These are phyloP conservation scores for Nakaseomyces bracarensis DNA, from an alignment of 1,139 yeast species.

Conservation along the genomic window DNA sequence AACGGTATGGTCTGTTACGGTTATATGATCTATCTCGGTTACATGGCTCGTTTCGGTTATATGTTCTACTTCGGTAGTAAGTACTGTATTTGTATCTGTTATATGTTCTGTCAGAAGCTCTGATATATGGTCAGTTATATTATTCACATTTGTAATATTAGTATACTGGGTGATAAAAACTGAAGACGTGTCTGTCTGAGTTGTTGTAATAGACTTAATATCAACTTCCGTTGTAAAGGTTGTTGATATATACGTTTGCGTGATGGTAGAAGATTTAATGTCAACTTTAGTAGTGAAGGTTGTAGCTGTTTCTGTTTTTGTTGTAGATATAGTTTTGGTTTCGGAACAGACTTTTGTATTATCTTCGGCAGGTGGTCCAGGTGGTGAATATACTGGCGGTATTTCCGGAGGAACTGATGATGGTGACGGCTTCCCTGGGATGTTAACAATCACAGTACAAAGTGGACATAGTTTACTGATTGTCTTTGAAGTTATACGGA, in stretches of 20 bases:
- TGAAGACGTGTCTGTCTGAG: too few species aligned
- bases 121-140: not conserved
- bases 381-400: too few species aligned
- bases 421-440: too few species aligned
- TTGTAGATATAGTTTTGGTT: not conserved
- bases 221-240: not conserved
- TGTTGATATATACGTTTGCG: not conserved
- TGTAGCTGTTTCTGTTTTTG: constrained; percentile 3
- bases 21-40: not conserved
- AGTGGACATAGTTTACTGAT: too few species aligned
- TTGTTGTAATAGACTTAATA: not conserved
- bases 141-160: not conserved
- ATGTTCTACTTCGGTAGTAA: not conserved
- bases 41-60: not conserved
- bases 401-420: too few species aligned
- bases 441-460: too few species aligned
- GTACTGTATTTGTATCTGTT: not conserved
- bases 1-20: not conserved
- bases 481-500: too few species aligned
- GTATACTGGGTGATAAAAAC: not conserved
- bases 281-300: not conserved
- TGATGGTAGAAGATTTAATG: not conserved
- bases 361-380: not conserved
- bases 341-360: not conserved
- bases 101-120: not conserved